Percentiles rank a stretch among this genome's conserved stretches.
Conservation (phyloP, 352 stramenopile genomes). For the Globisporangium echinulatum region DNA sequence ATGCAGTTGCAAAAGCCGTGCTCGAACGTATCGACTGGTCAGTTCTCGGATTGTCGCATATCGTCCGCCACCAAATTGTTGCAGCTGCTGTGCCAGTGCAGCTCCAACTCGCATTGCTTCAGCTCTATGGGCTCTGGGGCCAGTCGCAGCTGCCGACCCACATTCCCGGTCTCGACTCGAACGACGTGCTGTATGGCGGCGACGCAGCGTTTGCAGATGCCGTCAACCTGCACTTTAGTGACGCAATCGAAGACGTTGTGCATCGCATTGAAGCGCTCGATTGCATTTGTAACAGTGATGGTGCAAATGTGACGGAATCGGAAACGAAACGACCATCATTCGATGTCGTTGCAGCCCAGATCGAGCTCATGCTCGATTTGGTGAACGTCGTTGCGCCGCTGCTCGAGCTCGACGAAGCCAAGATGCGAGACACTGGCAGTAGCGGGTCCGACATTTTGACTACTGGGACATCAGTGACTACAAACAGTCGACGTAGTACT, state of each 20-base stretch:
- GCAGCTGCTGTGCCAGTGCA: constrained; percentile 23
- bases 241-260: constrained; percentile 40
- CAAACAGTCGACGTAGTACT: constrained; percentile 9
- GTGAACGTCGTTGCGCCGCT: constrained; percentile 37
- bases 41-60: background rate
- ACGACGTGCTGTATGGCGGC: constrained; percentile 79
- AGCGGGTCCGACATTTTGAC: too few species aligned
- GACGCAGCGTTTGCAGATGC: constrained; percentile 43
- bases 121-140: constrained; percentile 60
- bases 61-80: constrained; percentile 6
- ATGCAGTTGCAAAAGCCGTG: constrained; percentile 63
- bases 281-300: background rate
- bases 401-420: constrained; percentile 25
- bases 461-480: too few species aligned
- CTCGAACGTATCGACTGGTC: constrained; percentile 43
- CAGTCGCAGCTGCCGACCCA: constrained; percentile 32
- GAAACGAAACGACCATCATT: background rate
- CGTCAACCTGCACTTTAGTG: constrained; percentile 40
- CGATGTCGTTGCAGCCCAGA: constrained; percentile 17
- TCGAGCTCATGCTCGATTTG: constrained; percentile 59
- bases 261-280: constrained; percentile 39
- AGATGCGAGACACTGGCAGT: background rate
- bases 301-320: background rate
- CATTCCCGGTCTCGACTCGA: constrained; percentile 63
- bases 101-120: constrained; percentile 31